Conservation (phyloP, 257 asterid species). For the Fraxinus excelsior region DNA sequence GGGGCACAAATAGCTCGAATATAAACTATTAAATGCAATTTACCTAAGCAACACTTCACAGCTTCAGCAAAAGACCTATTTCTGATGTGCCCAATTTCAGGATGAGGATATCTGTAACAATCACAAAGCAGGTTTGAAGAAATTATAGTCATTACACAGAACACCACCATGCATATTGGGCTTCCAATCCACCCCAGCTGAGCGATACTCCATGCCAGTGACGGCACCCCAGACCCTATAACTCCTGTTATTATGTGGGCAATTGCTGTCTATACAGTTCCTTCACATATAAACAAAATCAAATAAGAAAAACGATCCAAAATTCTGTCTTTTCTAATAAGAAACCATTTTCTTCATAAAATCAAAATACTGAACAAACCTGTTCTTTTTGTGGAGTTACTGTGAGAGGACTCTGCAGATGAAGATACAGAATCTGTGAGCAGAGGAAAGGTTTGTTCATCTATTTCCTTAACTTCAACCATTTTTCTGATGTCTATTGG, state of each 20-base stretch:
- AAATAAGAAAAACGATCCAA: neutral
- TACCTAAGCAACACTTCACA: constrained; percentile 54
- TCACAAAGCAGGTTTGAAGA: constrained; percentile 58
- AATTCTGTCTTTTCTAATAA: neutral
- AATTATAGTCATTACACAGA: constrained; percentile 41
- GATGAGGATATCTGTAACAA: constrained; percentile 56
- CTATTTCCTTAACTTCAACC: neutral
- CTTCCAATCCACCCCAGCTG: constrained; percentile 70
- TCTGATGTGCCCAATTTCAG: constrained; percentile 52
- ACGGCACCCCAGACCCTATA: constrained; percentile 64
- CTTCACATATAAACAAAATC: constrained; percentile 35
- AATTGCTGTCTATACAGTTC: constrained; percentile 53
- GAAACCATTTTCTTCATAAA: constrained; percentile 13
- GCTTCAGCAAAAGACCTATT: constrained; percentile 57
- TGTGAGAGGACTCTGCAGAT: neutral
- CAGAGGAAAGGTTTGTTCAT: neutral
- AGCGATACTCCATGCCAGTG: constrained; percentile 67
- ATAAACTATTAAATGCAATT: neutral
- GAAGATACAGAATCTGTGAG: constrained; percentile 1
- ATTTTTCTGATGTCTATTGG: neutral
- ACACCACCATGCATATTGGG: constrained; percentile 42
- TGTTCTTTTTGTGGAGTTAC: neutral
- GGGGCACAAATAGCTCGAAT: neutral
- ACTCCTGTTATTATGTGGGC: constrained; percentile 66
- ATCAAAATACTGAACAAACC: neutral